Percentiles rank a stretch among this genome's conserved stretches.
phyloP scores from a whole-genome alignment of 164 flowering plant species.

The Vitis labrusca region DNA sequence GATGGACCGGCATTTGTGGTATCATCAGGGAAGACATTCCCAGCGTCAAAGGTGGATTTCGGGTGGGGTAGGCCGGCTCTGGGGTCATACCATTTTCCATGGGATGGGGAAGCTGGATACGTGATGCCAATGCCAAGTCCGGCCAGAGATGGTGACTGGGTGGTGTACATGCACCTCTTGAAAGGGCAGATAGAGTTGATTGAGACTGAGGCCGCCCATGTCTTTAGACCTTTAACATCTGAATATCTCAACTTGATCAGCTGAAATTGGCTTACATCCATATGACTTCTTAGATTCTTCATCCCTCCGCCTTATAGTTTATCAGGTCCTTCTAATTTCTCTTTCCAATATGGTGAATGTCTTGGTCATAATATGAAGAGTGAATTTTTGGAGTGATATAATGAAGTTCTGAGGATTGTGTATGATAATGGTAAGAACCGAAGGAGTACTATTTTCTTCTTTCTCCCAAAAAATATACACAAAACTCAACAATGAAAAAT shows the following conservation, averaged over 20 bases:
- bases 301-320: too few relatives aligned
- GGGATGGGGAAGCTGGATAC: constrained; percentile 52
- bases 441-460: too few relatives aligned
- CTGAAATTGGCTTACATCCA: too few relatives aligned
- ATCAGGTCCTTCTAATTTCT: too few relatives aligned
- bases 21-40: constrained; percentile 57
- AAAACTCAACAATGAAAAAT: too few relatives aligned
- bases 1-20: constrained; percentile 58
- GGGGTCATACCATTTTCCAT: constrained; percentile 58
- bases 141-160: constrained; percentile 50
- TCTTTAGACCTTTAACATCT: constrained; percentile 37
- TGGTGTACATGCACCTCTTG: constrained; percentile 52
- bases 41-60: constrained; percentile 45
- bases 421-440: too few relatives aligned
- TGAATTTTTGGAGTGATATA: too few relatives aligned
- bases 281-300: too few relatives aligned
- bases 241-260: constrained; percentile 8
- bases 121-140: constrained; percentile 68
- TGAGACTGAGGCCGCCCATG: constrained; percentile 31
- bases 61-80: constrained; percentile 59
- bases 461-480: too few relatives aligned
- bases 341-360: too few relatives aligned
- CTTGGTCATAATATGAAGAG: too few relatives aligned
- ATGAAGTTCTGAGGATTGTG: too few relatives aligned
- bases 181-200: constrained; percentile 35